phyloP scores from a whole-genome alignment of 1,284 basidiomycete species.

The Trichosporon asahii region DNA sequence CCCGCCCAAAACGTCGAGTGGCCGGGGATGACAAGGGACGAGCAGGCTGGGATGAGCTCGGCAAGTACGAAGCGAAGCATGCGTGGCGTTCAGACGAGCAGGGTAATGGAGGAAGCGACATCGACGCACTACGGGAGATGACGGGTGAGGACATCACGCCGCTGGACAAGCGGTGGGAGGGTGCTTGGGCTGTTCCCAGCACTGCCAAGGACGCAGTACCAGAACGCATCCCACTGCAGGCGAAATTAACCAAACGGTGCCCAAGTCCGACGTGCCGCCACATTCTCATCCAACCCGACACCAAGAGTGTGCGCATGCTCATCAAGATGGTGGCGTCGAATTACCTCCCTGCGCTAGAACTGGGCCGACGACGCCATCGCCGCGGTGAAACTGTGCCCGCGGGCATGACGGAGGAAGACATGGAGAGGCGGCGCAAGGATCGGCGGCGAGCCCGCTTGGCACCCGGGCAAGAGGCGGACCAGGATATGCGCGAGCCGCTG shows the following conservation, averaged over 20 bases:
- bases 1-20: not conserved
- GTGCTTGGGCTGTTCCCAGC: conserved; percentile 69
- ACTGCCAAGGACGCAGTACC: conserved; percentile 56
- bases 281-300: conserved; percentile 96
- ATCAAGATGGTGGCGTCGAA: conserved; percentile 93
- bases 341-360: conserved; percentile 84
- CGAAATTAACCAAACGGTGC: conserved; percentile 93
- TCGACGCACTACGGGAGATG: conserved; percentile 60
- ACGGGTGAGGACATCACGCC: conserved; percentile 61
- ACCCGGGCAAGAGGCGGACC: conserved; percentile 25
- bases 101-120: conserved; percentile 27
- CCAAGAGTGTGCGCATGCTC: conserved; percentile 91
- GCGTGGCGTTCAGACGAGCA: conserved; percentile 31
- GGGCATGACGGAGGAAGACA: conserved; percentile 13
- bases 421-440: conserved; percentile 14
- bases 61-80: conserved; percentile 36
- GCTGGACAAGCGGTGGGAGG: conserved; percentile 75
- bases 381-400: conserved; percentile 16
- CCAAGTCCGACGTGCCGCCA: conserved; percentile 74
- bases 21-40: conserved; percentile 7
- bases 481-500: conserved; percentile 34
- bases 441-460: conserved; percentile 18
- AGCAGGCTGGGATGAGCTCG: conserved; percentile 42
- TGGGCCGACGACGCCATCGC: conserved; percentile 53
- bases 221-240: conserved; percentile 80